Percentiles rank a stretch among this genome's conserved stretches.
These are phyloP conservation scores for Scheffersomyces titani DNA, from an alignment of 1,139 yeast genomes.

Conservation along the genomic window DNA sequence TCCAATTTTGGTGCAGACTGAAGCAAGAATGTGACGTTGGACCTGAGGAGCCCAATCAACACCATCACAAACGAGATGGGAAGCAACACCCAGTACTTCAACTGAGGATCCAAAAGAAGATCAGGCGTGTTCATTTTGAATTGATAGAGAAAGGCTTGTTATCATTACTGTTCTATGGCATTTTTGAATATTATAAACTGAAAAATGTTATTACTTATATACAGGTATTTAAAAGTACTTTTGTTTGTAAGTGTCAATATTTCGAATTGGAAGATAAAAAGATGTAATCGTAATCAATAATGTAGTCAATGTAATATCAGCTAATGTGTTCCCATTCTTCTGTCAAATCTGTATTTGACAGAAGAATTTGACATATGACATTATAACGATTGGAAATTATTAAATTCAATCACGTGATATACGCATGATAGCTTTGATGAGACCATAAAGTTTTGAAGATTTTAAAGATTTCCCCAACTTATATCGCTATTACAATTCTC, in stretches of 20 bases:
- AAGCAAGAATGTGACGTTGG: slow-evolving; percentile 63
- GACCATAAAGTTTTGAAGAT: neutral
- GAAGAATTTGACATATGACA: too few species aligned
- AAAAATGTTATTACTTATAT: neutral
- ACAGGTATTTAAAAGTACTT: neutral
- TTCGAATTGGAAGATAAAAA: neutral
- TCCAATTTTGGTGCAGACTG: slow-evolving; percentile 59
- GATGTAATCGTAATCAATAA: neutral
- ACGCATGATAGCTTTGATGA: neutral
- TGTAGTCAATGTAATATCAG: too few species aligned
- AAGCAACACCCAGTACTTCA: slow-evolving; percentile 86
- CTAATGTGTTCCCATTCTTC: too few species aligned
- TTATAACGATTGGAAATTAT: too few species aligned
- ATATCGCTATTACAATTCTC: neutral
- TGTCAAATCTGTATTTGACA: too few species aligned
- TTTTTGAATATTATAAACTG: neutral
- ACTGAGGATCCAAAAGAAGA: slow-evolving; percentile 69
- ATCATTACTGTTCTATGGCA: neutral
- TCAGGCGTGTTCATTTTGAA: slow-evolving; percentile 23
- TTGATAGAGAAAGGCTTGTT: neutral
- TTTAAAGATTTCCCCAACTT: neutral
- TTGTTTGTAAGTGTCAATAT: too few species aligned
- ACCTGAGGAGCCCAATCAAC: slow-evolving; percentile 79
- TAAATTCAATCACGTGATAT: neutral
- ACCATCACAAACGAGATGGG: slow-evolving; percentile 93